Percentiles rank a stretch among this genome's conserved stretches.
Conservation (phyloP, 2,329 filamentous ascomycete genomes). For the Colletotrichum gigasporum region DNA sequence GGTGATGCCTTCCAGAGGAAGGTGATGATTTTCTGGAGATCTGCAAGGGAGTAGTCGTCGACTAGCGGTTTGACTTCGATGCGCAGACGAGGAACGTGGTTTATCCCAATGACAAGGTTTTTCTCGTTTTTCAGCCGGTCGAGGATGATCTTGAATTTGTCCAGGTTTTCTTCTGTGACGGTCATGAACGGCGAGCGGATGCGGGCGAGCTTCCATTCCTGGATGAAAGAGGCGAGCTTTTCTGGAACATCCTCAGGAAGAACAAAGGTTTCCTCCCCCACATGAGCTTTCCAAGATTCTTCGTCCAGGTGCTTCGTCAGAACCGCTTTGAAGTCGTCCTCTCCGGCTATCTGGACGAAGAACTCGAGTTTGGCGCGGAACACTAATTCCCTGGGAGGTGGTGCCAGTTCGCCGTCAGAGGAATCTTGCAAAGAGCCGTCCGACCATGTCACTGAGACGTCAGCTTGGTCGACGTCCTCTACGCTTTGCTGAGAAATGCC, state of each 20-base stretch:
- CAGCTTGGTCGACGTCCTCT: too few relatives aligned
- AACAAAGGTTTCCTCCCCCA: neutral
- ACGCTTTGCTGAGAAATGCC: too few relatives aligned
- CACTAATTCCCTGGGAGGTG: too few relatives aligned
- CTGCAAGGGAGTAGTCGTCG: neutral
- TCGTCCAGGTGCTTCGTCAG: neutral
- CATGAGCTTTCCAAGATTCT: neutral
- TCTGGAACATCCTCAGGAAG: neutral
- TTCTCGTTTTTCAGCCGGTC: neutral
- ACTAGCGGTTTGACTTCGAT: neutral
- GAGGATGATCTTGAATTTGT: neutral
- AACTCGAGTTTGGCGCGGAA: too few relatives aligned
- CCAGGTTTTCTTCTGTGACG: neutral
- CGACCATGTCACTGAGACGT: too few relatives aligned
- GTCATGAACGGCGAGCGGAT: neutral
- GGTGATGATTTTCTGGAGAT: neutral
- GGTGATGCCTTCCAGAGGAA: constrained; percentile 13
- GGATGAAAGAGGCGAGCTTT: neutral
- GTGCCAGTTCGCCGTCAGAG: too few relatives aligned
- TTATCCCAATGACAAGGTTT: neutral
- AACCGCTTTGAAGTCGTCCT: too few relatives aligned
- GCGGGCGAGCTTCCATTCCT: neutral
- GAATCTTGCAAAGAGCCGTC: too few relatives aligned
- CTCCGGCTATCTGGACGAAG: too few relatives aligned
- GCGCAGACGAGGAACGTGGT: neutral